Base-by-base conservation (phyloP, 495 filamentous ascomycete species). In the Chlorociboria aeruginascens region DNA sequence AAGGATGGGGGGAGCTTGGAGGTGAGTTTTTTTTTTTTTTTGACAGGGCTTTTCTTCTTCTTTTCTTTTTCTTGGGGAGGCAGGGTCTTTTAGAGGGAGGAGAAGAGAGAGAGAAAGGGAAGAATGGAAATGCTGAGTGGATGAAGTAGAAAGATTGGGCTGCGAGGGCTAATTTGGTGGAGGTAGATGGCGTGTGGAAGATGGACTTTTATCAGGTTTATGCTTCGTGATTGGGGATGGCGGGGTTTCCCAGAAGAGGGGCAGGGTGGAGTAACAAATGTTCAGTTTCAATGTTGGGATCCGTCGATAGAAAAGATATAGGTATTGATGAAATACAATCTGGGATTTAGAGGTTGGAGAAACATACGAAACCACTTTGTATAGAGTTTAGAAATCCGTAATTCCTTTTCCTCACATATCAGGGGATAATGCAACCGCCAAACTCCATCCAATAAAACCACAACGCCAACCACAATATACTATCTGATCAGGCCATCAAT, bases 161-260 rank as follows among this genome's bases (percentile, higher is more conserved):
- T 38, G 78, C 69, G 30, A 58, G 71, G 45, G 76, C 71, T 40
- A 65, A 70, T 12, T 67, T 83, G 62, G 68, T 56, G 8, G 59
- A 71, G 54, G 66, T 63, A 30, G 66, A 60, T 3, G 69, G 65
- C 17, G 63, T 43, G 32, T 63, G 73, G 52, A 76, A 69, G 64
- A 75, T 81, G 74, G 64, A 60, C 49, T 77, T 76, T 54, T 83
- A 83, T 68, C 77, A 81, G 62, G 78, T 83, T 49, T 83, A 80
- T 63, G 20, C 20, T 60, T 83, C 63, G 78, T 79, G 44, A 53
- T 71, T 68, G 14, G 20, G 20, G 20, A 25, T 25, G 20, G 4
- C 4, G 20, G 20, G 20, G 20, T 25, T 25, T n/a, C n/a, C 20
- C 1, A 25, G 20, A 25, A 4, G 20, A 25, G 20, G 20, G 20